Evolutionary conservation across 75 land plant species (phyloP).

Genomic region (Sequoiadendron giganteum): DNA sequence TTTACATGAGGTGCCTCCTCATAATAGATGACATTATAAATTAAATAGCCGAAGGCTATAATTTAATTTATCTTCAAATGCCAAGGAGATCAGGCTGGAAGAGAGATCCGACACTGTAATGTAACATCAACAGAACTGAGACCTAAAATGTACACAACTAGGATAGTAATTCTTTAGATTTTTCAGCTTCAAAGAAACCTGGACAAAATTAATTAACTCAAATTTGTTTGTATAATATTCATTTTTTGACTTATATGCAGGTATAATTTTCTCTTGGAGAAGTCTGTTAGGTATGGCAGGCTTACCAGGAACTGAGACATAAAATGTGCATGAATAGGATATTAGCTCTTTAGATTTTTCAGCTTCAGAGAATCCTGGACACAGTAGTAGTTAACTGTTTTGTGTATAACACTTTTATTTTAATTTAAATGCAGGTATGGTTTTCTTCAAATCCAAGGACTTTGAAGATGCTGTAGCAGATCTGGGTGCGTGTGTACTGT

Average conservation of each 20-base stretch:
- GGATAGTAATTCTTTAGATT: neutral
- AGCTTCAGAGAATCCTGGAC: neutral
- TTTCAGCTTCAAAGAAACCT: neutral
- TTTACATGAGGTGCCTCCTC: too few relatives aligned
- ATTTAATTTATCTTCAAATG: too few relatives aligned
- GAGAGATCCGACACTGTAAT: too few relatives aligned
- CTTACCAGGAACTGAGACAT: neutral
- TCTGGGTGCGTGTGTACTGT: constrained; percentile 59
- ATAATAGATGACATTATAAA: too few relatives aligned
- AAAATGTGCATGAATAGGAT: neutral
- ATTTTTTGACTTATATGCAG: constrained; percentile 38
- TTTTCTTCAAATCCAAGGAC: constrained; percentile 81
- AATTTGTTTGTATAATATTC: neutral
- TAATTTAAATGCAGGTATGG: constrained; percentile 64
- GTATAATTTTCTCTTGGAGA: constrained; percentile 56
- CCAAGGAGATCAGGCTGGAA: too few relatives aligned
- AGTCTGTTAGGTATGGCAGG: neutral
- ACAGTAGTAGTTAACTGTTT: neutral
- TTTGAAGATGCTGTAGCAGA: constrained; percentile 71
- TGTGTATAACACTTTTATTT: neutral
- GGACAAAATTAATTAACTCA: neutral
- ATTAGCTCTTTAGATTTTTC: neutral
- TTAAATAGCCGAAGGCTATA: too few relatives aligned
- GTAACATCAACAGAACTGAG: too few relatives aligned
- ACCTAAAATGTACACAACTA: neutral